A percentile compares a stretch with the other conserved stretches of the same genome.
Evolutionary conservation across 352 stramenopile species (phyloP).

Genomic region (Phytophthora foliorum): DNA sequence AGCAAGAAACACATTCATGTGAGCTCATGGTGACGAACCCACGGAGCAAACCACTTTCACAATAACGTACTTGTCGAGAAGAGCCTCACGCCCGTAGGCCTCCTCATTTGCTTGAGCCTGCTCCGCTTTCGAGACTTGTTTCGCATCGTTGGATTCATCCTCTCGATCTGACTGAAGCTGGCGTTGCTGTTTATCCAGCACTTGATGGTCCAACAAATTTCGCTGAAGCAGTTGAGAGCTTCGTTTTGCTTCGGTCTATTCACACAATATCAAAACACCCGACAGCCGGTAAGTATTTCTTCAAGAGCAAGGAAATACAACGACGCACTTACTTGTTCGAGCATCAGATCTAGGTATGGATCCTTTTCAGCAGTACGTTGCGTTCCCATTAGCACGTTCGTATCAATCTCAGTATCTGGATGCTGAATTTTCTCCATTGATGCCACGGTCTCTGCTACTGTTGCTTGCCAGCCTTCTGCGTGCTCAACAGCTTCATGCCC

Average conservation of each 20-base stretch:
- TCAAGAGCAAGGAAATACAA: background rate
- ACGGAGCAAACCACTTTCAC: background rate
- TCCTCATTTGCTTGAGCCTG: slow-evolving; percentile 18
- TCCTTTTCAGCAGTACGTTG: slow-evolving; percentile 4
- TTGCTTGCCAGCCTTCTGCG: slow-evolving; percentile 35
- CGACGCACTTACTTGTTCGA: slow-evolving; percentile 23
- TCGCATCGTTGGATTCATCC: slow-evolving; percentile 11
- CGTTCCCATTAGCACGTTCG: background rate
- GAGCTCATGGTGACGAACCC: background rate
- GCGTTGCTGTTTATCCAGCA: slow-evolving; percentile 29
- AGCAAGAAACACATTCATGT: slow-evolving; percentile 11
- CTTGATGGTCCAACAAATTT: slow-evolving; percentile 40
- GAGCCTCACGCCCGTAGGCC: slow-evolving; percentile 15
- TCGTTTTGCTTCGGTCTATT: slow-evolving; percentile 29
- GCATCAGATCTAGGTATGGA: slow-evolving; percentile 1
- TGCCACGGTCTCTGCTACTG: slow-evolving; percentile 6
- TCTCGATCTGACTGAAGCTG: slow-evolving; percentile 19
- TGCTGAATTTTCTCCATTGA: background rate
- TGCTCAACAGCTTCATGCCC: slow-evolving; percentile 25
- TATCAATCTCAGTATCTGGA: slow-evolving; percentile 5
- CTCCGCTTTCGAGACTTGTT: slow-evolving; percentile 6
- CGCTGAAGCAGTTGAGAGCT: slow-evolving; percentile 33
- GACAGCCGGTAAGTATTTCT: slow-evolving; percentile 2
- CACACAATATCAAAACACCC: slow-evolving; percentile 1
- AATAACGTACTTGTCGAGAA: slow-evolving; percentile 35